Base-by-base conservation (phyloP, 495 filamentous ascomycete species). In the Daldinia caldariorum region DNA sequence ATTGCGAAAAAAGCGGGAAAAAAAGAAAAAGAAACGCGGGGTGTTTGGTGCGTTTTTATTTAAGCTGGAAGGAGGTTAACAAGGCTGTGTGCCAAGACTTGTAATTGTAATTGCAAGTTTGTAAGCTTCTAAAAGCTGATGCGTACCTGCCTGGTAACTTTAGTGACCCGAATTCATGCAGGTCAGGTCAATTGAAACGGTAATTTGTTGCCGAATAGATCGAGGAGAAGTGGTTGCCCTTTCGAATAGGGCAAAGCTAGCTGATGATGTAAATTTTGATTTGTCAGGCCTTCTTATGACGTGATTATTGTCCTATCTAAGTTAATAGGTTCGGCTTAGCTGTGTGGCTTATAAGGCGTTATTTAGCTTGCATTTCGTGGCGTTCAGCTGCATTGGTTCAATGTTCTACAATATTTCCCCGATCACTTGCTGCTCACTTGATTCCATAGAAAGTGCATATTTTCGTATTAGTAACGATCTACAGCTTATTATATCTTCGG, bases 41-140 rank as follows among this genome's bases (percentile, higher is more conserved):
- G 56, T 54, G 31, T 50, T 54, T 54, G 73, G 68, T 61, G 74
- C 63, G 35, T 74, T 74, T 74, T 73, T 73, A 69, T 75, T 54
- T 62, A 58, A 61, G 53, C 62, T 66, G 43, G 58, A 53, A 35
- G 53, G 47, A 54, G 54, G 55, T 55, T 16, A 14, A 37, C 16
- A 70, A 65, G 61, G 67, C 67, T 70, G 16, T 38, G 61, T 47
- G 61, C 67, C 56, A 64, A 65, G 50, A 58, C 12, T 20, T 22
- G 43, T 12, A 22, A 47, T 47, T 47, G 43, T 47, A 47, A 47
- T 47, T 47, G 43, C 22, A 47, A 47, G 43, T 16, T 47, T 47
- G 43, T 47, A 22, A 26, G 26, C 3, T 26, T 26, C 26, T 20
- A 37, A 57, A n/a, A n/a, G n/a, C 38, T 26, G 34, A 57, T 38